Evolutionary conservation across 805 yeast species (phyloP).

Genomic region (Wickerhamomyces tratensis): DNA sequence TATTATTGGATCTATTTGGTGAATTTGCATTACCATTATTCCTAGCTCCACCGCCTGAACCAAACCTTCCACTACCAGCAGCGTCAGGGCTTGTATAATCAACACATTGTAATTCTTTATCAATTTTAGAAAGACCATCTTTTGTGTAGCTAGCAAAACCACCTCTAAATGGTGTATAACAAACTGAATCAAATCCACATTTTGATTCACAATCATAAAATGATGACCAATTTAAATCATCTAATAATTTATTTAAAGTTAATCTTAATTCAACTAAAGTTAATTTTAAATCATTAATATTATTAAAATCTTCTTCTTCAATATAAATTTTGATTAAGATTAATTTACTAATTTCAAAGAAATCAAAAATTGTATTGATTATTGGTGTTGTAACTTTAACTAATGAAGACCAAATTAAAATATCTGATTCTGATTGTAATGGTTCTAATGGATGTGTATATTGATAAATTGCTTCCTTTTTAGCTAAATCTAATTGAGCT

Average conservation of each 20-base stretch:
- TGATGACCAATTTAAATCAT: constrained; percentile 30
- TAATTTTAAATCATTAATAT: constrained; percentile 8
- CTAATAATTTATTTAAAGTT: constrained; percentile 14
- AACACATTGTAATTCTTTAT: not conserved
- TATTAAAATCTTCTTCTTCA: constrained; percentile 4
- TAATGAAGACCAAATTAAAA: constrained; percentile 39
- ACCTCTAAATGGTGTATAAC: constrained; percentile 54
- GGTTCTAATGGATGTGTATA: constrained; percentile 34
- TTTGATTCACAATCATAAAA: constrained; percentile 30
- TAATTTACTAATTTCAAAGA: constrained; percentile 21
- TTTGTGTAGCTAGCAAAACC: not conserved
- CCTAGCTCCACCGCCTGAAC: no score
- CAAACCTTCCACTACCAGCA: not conserved
- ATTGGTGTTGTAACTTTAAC: constrained; percentile 29
- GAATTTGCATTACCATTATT: no score
- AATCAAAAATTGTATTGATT: constrained; percentile 25
- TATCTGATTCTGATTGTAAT: constrained; percentile 31
- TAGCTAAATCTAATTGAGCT: constrained; percentile 17
- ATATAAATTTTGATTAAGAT: constrained; percentile 16
- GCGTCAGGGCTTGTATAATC: not conserved
- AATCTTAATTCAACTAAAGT: not conserved
- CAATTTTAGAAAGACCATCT: not conserved
- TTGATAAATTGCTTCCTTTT: constrained; percentile 31
- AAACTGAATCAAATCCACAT: constrained; percentile 39
- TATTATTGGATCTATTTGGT: no score